Percentiles rank a stretch among this genome's conserved stretches.
Evolutionary conservation across 768 basidiomycete species (phyloP).

Genomic region (Daedalea quercina): DNA sequence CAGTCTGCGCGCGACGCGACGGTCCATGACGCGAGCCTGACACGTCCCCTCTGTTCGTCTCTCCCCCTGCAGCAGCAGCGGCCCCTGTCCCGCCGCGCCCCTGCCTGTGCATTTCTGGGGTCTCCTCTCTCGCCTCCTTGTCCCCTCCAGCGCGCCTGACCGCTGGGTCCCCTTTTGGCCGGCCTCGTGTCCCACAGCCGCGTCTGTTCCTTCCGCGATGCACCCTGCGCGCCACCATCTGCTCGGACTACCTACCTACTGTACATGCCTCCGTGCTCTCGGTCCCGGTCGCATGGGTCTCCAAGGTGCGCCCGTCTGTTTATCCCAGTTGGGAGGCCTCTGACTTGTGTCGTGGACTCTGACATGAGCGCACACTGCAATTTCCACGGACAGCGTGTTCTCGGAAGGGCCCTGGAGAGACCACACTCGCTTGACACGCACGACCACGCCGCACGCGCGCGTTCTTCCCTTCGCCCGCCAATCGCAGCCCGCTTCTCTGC

Average conservation of each 20-base stretch:
- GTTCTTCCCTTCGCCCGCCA: neutral
- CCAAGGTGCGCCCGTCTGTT: neutral
- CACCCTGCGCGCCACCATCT: neutral
- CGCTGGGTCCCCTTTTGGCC: neutral
- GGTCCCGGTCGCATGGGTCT: neutral
- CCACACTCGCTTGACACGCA: neutral
- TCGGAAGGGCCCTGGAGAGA: too few species aligned
- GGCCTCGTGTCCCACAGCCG: neutral
- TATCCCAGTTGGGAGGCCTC: too few species aligned
- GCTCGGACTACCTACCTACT: neutral
- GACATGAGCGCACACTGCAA: too few species aligned
- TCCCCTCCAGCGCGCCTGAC: neutral
- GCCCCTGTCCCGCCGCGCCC: neutral
- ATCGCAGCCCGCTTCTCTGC: neutral
- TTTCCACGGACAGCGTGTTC: too few species aligned
- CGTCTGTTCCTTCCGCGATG: neutral
- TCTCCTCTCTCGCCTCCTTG: neutral
- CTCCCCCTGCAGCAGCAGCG: too few species aligned
- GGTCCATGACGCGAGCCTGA: neutral
- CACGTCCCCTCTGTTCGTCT: neutral
- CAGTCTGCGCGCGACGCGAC: neutral
- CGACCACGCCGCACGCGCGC: neutral
- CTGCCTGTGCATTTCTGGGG: neutral
- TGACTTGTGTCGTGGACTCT: too few species aligned
- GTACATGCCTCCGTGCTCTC: neutral